A percentile compares a stretch with the other conserved stretches of the same genome.
These are phyloP conservation scores for Pleurozium schreberi DNA, from an alignment of 225 moss, liverwort and hornwort species.

Conservation along the genomic window DNA sequence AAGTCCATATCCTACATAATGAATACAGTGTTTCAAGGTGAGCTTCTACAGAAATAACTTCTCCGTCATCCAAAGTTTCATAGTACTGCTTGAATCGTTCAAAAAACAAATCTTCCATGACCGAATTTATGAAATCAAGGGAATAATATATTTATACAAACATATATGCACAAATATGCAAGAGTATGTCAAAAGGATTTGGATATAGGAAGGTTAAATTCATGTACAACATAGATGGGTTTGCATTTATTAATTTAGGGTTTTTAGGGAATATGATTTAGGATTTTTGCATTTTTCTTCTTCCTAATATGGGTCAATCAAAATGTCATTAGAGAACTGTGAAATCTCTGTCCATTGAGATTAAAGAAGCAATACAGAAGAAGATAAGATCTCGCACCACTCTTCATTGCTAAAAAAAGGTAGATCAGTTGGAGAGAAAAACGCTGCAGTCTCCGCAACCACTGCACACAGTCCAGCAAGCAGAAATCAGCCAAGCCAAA, in stretches of 20 bases:
- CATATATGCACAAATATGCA: neutral
- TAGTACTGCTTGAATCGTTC: neutral
- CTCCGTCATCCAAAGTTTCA: neutral
- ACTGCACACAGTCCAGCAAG: conserved; percentile 34
- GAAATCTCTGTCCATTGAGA: neutral
- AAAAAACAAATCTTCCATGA: neutral
- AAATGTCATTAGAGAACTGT: neutral
- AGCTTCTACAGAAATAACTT: neutral
- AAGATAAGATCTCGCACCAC: conserved; percentile 23
- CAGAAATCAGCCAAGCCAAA: neutral
- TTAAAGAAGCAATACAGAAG: neutral
- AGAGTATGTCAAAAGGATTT: neutral
- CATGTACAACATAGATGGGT: neutral
- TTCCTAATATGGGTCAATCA: neutral
- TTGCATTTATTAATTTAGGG: no score
- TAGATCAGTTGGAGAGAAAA: conserved; percentile 47
- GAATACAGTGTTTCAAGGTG: neutral
- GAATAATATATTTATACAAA: no score
- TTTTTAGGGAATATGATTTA: no score
- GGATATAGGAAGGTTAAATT: no score
- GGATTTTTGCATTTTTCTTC: no score
- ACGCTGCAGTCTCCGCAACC: conserved; percentile 63
- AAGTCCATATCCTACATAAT: neutral
- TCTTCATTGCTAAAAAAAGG: conserved; percentile 65
- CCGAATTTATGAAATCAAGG: neutral